Conservation (phyloP, 148 eudicot genomes). For the Pouteria glomerata region DNA sequence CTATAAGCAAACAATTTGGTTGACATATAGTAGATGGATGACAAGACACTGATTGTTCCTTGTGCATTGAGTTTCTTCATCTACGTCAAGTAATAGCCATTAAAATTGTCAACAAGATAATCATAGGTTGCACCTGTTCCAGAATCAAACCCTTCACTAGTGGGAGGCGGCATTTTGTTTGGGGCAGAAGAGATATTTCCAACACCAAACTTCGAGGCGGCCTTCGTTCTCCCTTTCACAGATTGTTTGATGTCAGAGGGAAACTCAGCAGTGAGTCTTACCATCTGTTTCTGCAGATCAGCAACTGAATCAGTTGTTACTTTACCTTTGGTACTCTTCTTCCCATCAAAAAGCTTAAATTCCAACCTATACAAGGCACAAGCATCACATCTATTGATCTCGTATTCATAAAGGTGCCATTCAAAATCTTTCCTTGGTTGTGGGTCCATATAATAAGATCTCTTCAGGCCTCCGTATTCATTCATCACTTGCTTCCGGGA, state of each 20-base stretch:
- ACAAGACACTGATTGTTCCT: conserved; percentile 14
- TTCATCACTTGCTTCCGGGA: conserved; percentile 94
- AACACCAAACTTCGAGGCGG: conserved; percentile 34
- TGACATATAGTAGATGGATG: conserved; percentile 1
- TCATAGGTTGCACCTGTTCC: conserved; percentile 45
- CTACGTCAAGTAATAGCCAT: conserved; percentile 55
- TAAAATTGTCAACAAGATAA: conserved; percentile 57
- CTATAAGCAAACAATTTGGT: neutral
- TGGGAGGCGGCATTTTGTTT: conserved; percentile 24
- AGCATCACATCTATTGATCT: conserved; percentile 66
- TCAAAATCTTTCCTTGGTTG: conserved; percentile 82
- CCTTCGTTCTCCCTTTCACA: conserved; percentile 53
- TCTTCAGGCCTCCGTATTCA: conserved; percentile 76
- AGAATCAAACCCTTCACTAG: conserved; percentile 47
- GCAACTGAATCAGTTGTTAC: conserved; percentile 63
- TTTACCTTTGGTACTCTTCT: conserved; percentile 74
- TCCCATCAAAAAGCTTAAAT: conserved; percentile 75
- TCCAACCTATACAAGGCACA: conserved; percentile 90
- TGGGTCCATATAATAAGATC: conserved; percentile 98
- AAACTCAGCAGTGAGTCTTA: conserved; percentile 84
- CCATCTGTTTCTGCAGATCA: conserved; percentile 94
- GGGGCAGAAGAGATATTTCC: conserved; percentile 37
- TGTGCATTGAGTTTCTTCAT: conserved; percentile 7
- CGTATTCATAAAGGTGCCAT: conserved; percentile 96
- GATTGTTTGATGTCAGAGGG: conserved; percentile 60